Evolutionary conservation across 345 rosid genomes (phyloP).

Genomic region (Hevea brasiliensis): DNA sequence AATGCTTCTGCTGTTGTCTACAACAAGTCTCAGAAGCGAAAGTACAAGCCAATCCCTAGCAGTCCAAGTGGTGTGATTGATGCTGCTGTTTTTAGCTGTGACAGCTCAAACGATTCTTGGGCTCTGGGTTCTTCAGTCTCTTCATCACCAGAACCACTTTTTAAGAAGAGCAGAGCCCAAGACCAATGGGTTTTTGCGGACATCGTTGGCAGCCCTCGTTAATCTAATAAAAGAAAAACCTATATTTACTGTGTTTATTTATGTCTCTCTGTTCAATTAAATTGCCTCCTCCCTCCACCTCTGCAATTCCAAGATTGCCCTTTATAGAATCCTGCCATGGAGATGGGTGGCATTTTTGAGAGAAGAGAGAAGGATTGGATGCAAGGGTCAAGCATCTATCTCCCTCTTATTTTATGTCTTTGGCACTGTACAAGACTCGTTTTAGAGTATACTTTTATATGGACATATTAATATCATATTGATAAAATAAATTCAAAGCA

Average conservation of each 20-base stretch:
- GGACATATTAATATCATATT: conserved; percentile 30
- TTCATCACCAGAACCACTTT: conserved; percentile 35
- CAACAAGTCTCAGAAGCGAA: conserved; percentile 7
- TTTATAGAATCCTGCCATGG: background rate
- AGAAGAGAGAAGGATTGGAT: conserved; percentile 5
- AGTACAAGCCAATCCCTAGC: conserved; percentile 17
- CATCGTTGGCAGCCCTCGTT: conserved; percentile 40
- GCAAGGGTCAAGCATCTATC: background rate
- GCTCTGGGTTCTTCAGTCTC: conserved; percentile 19
- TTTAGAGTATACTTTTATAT: conserved; percentile 19
- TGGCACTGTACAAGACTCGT: conserved; percentile 20
- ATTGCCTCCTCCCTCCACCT: background rate
- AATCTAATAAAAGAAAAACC: background rate
- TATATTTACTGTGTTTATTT: conserved; percentile 9
- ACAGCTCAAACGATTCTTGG: conserved; percentile 36
- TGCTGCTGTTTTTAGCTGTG: conserved; percentile 21
- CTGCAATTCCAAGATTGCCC: conserved; percentile 36
- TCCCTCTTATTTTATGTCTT: background rate
- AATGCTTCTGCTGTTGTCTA: background rate
- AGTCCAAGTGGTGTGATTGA: conserved; percentile 39
- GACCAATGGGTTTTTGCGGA: conserved; percentile 41
- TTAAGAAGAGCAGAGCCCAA: conserved; percentile 59
- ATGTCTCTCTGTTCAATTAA: background rate
- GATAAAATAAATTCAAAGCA: conserved; percentile 23
- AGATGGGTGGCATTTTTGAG: conserved; percentile 10